Conservation (phyloP, 768 basidiomycete species). For the Dentipellis sp. region DNA sequence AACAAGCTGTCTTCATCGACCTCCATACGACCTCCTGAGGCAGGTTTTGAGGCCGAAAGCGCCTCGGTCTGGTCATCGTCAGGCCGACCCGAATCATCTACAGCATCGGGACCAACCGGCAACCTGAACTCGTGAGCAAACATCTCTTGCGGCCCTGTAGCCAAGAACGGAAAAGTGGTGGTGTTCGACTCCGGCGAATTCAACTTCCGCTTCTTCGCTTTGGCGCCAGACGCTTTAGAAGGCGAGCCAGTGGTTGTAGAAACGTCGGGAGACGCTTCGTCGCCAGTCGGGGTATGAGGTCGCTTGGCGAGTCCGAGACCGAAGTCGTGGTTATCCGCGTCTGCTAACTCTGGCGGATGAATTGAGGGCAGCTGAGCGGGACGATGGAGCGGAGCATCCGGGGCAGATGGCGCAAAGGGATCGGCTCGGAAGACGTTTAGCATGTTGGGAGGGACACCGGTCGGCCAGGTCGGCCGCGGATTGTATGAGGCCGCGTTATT, state of each 20-base stretch:
- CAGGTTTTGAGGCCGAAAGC: too few species aligned
- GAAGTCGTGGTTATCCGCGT: too few species aligned
- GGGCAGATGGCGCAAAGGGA: not conserved
- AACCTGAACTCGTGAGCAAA: slow-evolving; percentile 12
- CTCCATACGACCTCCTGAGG: too few species aligned
- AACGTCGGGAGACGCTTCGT: too few species aligned
- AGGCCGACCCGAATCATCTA: too few species aligned
- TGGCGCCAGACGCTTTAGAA: not conserved
- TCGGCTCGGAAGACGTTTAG: not conserved
- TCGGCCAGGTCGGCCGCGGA: not conserved
- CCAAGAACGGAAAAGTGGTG: slow-evolving; percentile 1
- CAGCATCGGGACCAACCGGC: not conserved
- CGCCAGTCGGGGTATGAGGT: too few species aligned
- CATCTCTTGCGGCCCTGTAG: slow-evolving; percentile 14
- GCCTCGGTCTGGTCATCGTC: too few species aligned
- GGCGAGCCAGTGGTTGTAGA: too few species aligned
- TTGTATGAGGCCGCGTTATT: not conserved
- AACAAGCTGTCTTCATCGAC: too few species aligned
- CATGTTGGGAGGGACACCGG: not conserved
- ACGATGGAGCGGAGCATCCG: not conserved
- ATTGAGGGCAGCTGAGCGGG: not conserved
- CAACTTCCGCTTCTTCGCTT: not conserved
- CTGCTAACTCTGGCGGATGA: not conserved
- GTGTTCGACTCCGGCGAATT: not conserved
- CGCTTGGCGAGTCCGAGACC: too few species aligned